Percentiles rank a stretch among this genome's conserved stretches.
Evolutionary conservation across 495 filamentous ascomycete species (phyloP).

Genomic region (Wilcoxina mikolae): DNA sequence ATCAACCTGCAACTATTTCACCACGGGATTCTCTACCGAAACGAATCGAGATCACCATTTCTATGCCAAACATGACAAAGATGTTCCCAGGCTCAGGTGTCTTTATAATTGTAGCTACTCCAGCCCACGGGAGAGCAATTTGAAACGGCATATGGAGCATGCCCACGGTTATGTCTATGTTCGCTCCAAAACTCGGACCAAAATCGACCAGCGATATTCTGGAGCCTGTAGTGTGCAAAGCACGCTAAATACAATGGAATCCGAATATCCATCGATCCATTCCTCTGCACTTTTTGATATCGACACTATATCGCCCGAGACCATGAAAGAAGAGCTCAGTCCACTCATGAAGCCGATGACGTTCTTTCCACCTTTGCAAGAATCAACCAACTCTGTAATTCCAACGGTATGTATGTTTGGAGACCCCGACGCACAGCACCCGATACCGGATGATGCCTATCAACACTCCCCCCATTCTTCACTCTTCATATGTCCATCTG

Average conservation of each 20-base stretch:
- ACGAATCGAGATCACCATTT: constrained; percentile 91
- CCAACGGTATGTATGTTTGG: too few species aligned
- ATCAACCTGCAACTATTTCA: constrained; percentile 62
- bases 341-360: neutral
- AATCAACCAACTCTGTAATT: too few species aligned
- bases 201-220: neutral
- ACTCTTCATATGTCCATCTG: too few species aligned
- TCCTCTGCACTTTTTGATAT: neutral
- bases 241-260: neutral
- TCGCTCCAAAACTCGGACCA: constrained; percentile 52
- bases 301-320: neutral
- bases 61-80: constrained; percentile 83
- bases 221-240: neutral
- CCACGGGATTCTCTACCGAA: constrained; percentile 86
- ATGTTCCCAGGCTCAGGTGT: constrained; percentile 65
- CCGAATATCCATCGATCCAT: neutral
- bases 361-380: neutral
- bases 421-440: too few species aligned
- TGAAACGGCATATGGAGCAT: constrained; percentile 99
- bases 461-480: too few species aligned
- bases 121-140: constrained; percentile 92
- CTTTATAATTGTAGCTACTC: constrained; percentile 81
- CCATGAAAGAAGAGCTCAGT: neutral
- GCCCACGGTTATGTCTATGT: constrained; percentile 80
- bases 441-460: too few species aligned